Evolutionary conservation across 2,329 filamentous ascomycete genomes (phyloP), one percentile per base, ranked within the genome.

Genomic region (Geoglossum cookeanum): DNA sequence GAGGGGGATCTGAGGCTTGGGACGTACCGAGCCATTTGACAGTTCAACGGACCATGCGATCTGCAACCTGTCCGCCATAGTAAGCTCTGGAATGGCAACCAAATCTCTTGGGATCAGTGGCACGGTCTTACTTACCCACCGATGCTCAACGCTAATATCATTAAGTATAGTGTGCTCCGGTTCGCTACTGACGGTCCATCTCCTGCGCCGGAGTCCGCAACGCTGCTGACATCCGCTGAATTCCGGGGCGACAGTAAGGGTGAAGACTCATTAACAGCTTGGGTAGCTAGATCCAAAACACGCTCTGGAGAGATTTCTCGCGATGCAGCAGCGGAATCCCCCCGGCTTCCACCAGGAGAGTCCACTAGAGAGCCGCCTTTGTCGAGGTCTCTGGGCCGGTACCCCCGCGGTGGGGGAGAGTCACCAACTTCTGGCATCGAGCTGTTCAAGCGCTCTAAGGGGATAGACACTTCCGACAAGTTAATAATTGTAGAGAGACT

Each of bases 31-130:
- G 63, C 90, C 90, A 72, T 94, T 91, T 57, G 89, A 94, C 47
- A 95, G 76, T 69, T 97, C 91, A 47, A 95, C 89, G 1, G 90
- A 90, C 91, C 91, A 97, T 32, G 91, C 89, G 63, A 97, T 85
- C 71, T 97, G 91, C 60, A 97, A 74, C 29, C 87, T 77, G 61
- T 56, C 35, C n/a, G 57, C 45, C 27, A 37, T 39, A 27, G 11
- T 33, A 6, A 37, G 45, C 49, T 62, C 35, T 62, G 54, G 11
- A 44, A 61, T 11, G 63, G 35, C 42, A 45, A 8, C 22, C 51
- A 1, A 15, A 49, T 49, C 42, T 9, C 56, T 58, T 37, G 59
- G 55, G n/a, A 30, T 55, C 35, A 29, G 32, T 29, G 51, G 47
- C 53, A 51, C 56, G 49, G 39, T 60, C 39, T 57, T 51, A 68